Evolutionary conservation across 441 rosid species (phyloP).

Genomic region (Populus hybrid): DNA sequence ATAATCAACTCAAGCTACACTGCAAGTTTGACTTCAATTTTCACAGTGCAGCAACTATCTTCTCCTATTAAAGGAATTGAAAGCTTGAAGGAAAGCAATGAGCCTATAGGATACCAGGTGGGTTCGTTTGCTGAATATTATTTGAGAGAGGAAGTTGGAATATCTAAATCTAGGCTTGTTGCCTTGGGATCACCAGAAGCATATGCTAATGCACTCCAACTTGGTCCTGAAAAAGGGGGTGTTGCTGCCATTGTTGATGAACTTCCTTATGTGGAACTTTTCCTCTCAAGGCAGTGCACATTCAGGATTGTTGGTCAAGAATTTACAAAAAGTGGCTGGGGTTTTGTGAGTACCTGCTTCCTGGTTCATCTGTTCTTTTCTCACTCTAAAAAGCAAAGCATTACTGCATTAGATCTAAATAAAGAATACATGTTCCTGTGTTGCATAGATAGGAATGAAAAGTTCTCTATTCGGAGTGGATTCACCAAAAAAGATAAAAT

Average conservation of each 20-base stretch:
- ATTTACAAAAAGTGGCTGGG: constrained; percentile 90
- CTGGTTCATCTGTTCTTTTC: constrained; percentile 2
- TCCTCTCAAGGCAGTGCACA: constrained; percentile 70
- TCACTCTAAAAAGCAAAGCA: neutral
- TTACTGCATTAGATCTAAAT: neutral
- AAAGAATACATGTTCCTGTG: neutral
- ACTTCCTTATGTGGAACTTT: constrained; percentile 68
- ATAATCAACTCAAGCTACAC: constrained; percentile 95
- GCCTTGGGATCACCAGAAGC: constrained; percentile 76
- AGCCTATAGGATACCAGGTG: constrained; percentile 73
- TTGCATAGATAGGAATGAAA: neutral
- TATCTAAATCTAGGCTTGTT: constrained; percentile 63
- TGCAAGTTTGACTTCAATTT: constrained; percentile 87
- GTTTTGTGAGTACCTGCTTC: constrained; percentile 62
- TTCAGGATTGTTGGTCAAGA: constrained; percentile 76
- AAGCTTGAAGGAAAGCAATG: constrained; percentile 53
- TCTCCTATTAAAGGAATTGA: constrained; percentile 75
- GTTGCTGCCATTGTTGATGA: constrained; percentile 90
- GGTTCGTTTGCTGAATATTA: constrained; percentile 82
- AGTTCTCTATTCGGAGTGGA: neutral
- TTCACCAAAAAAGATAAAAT: neutral
- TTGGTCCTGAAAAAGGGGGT: constrained; percentile 70
- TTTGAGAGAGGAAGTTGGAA: constrained; percentile 62
- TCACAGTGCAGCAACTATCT: constrained; percentile 83
- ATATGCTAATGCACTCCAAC: constrained; percentile 60